A percentile compares a stretch with the other conserved stretches of the same genome.
These are phyloP conservation scores for Gracilaria vermiculophylla DNA, from an alignment of 23 red algal species.

Conservation along the genomic window DNA sequence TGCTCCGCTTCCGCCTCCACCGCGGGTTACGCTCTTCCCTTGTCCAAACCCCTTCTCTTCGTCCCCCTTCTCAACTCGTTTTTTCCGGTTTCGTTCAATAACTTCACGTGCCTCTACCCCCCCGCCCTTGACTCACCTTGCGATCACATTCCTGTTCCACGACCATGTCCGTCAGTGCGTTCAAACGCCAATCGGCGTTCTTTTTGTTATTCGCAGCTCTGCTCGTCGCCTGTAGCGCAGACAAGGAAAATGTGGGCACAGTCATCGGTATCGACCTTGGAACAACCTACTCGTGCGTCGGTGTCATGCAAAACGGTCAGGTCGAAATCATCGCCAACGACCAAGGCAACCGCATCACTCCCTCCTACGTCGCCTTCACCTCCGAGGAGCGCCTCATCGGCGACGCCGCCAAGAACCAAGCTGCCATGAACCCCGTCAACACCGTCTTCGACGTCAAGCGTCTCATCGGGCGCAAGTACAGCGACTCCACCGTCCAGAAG, in stretches of 20 bases:
- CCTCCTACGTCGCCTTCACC: slow-evolving; percentile 95
- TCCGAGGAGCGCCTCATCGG: slow-evolving; percentile 90
- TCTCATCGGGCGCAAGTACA: slow-evolving; percentile 90
- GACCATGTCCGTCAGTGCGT: background rate
- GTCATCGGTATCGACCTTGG: slow-evolving; percentile 98
- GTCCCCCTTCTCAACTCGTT: background rate
- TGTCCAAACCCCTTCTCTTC: background rate
- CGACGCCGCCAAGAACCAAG: slow-evolving; percentile 98
- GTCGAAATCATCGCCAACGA: slow-evolving; percentile 99
- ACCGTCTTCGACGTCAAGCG: slow-evolving; percentile 98
- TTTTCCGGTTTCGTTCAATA: background rate
- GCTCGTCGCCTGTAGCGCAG: slow-evolving; percentile 8
- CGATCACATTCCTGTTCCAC: background rate
- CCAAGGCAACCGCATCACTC: slow-evolving; percentile 96
- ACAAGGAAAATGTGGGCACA: slow-evolving; percentile 73
- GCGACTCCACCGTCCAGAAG: slow-evolving; percentile 89
- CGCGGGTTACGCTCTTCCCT: background rate
- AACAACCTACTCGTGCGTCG: slow-evolving; percentile 97
- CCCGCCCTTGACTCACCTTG: background rate
- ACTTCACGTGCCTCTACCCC: background rate
- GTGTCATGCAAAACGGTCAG: slow-evolving; percentile 97
- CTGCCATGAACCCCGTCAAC: slow-evolving; percentile 92
- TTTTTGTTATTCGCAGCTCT: background rate
- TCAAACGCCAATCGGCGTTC: background rate
- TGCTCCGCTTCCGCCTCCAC: background rate